phyloP scores from a whole-genome alignment of 2,329 filamentous ascomycete genomes.

The Akanthomyces dipterigenus region DNA sequence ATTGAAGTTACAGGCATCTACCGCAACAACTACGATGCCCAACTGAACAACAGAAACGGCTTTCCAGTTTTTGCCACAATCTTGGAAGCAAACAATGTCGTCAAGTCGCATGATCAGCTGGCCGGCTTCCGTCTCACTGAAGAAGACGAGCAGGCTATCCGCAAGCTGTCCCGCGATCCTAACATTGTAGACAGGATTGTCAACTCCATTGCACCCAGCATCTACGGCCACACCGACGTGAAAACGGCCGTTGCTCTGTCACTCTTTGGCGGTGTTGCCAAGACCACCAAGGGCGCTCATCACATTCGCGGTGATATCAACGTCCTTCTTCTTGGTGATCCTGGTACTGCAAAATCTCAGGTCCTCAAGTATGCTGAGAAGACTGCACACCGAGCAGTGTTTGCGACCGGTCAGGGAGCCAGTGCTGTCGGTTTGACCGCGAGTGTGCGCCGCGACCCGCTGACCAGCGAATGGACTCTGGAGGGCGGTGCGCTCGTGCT shows the following conservation, averaged over 20 bases:
- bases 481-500: constrained; percentile 94
- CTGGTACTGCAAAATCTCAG: constrained; percentile 96
- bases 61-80: constrained; percentile 98
- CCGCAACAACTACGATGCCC: constrained; percentile 95
- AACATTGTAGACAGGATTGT: constrained; percentile 91
- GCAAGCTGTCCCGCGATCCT: constrained; percentile 78
- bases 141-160: constrained; percentile 87
- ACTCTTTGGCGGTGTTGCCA: constrained; percentile 89
- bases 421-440: constrained; percentile 96
- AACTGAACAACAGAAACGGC: constrained; percentile 96
- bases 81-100: constrained; percentile 91
- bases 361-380: constrained; percentile 97
- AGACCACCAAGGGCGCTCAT: constrained; percentile 81
- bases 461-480: constrained; percentile 95
- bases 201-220: constrained; percentile 89
- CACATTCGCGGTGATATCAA: constrained; percentile 97
- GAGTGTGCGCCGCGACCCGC: constrained; percentile 87
- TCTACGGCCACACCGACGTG: constrained; percentile 94
- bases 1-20: constrained; percentile 96
- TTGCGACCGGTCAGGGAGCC: constrained; percentile 94
- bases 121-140: constrained; percentile 94
- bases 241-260: constrained; percentile 95
- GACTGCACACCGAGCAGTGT: constrained; percentile 92
- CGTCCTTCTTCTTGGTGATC: constrained; percentile 89
- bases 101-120: constrained; percentile 95